Conservation (phyloP, 768 basidiomycete genomes). For the Leccinellum rugosiceps region DNA sequence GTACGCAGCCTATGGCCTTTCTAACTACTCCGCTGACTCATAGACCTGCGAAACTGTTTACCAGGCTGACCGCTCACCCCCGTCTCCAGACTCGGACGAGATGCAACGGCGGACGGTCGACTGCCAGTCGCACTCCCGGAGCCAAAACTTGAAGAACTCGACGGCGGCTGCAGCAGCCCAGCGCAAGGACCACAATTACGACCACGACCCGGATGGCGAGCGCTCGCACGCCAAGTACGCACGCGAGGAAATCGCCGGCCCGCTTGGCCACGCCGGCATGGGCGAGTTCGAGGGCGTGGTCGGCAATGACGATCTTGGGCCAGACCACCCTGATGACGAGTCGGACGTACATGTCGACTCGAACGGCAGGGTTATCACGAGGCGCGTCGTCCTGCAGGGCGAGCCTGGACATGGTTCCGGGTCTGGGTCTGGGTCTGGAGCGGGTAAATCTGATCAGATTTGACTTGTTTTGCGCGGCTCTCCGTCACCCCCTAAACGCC, state of each 20-base stretch:
- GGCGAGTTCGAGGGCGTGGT: slow-evolving; percentile 32
- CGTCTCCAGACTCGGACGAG: slow-evolving; percentile 11
- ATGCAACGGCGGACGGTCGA: slow-evolving; percentile 25
- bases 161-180: too few species aligned
- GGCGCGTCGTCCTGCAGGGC: slow-evolving; percentile 6
- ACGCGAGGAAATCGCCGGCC: slow-evolving; percentile 28
- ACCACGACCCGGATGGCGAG: slow-evolving; percentile 14
- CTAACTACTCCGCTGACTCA: background rate
- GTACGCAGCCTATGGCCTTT: slow-evolving; percentile 26
- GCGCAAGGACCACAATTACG: too few species aligned
- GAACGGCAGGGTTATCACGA: slow-evolving; percentile 21
- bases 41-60: background rate
- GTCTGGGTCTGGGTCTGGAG: too few species aligned
- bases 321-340: slow-evolving; percentile 15
- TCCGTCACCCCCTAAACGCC: background rate
- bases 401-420: background rate
- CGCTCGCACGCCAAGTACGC: slow-evolving; percentile 26
- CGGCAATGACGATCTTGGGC: slow-evolving; percentile 28
- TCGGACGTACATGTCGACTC: slow-evolving; percentile 16
- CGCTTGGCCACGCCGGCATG: slow-evolving; percentile 25
- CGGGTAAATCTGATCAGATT: slow-evolving; percentile 1
- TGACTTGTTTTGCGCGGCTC: slow-evolving; percentile 1
- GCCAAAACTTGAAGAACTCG: background rate
- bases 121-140: slow-evolving; percentile 3
- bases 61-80: slow-evolving; percentile 26